phyloP scores from a whole-genome alignment of 345 rosid genomes.

The Salix caprea region DNA sequence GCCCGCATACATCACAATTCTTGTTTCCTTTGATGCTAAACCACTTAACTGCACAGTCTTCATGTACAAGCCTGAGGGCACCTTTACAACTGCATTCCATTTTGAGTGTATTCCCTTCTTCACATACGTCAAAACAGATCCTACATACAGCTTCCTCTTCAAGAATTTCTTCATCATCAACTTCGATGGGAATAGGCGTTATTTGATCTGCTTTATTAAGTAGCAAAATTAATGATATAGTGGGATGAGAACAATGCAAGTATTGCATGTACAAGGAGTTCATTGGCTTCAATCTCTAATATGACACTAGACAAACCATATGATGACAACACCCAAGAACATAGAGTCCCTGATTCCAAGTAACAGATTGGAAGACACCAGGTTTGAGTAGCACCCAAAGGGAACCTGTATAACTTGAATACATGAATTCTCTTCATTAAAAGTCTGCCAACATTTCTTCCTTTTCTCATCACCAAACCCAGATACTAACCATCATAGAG shows the following conservation, averaged over 20 bases:
- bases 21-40: slow-evolving; percentile 79
- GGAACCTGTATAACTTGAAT: neutral
- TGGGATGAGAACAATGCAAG: neutral
- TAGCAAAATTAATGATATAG: slow-evolving; percentile 9
- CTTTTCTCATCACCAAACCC: too few relatives aligned
- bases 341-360: neutral
- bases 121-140: slow-evolving; percentile 78
- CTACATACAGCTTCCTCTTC: slow-evolving; percentile 97
- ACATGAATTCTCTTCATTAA: neutral
- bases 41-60: slow-evolving; percentile 87
- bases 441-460: too few relatives aligned
- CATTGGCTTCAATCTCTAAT: neutral
- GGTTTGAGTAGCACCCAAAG: neutral
- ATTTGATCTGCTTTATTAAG: slow-evolving; percentile 54
- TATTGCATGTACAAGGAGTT: neutral
- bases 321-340: neutral
- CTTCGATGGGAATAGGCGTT: slow-evolving; percentile 44
- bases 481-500: too few relatives aligned
- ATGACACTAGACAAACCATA: neutral
- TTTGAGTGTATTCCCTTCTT: slow-evolving; percentile 86
- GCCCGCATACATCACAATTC: slow-evolving; percentile 83
- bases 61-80: slow-evolving; percentile 77
- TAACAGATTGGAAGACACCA: neutral
- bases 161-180: slow-evolving; percentile 80
- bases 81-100: slow-evolving; percentile 99